Conservation (phyloP, 2,329 filamentous ascomycete genomes). For the Paraconiothyrium sp. region DNA sequence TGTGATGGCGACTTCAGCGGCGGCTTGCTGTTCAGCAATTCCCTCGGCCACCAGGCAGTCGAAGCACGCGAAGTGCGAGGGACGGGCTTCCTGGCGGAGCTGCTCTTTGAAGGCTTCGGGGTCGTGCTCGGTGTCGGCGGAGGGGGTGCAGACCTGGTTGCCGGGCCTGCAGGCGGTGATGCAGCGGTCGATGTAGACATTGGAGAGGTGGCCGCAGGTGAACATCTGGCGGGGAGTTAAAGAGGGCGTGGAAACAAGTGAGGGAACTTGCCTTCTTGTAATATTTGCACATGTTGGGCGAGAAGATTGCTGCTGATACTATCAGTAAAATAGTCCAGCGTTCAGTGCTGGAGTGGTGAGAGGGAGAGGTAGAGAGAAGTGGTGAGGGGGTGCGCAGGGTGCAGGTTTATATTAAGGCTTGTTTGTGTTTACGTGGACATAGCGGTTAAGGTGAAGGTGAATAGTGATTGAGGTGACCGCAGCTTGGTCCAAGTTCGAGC, state of each 20-base stretch:
- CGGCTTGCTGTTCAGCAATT: background rate
- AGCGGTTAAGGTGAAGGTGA: too few relatives aligned
- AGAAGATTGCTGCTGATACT: background rate
- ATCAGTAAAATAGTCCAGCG: too few relatives aligned
- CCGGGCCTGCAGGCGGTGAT: background rate
- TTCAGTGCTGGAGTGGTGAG: background rate
- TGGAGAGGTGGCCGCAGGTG: slow-evolving; percentile 7
- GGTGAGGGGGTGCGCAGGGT: background rate
- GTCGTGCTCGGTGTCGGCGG: background rate
- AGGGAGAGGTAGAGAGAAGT: background rate
- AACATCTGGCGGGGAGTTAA: background rate
- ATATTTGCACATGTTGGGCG: slow-evolving; percentile 10
- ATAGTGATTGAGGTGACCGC: too few relatives aligned
- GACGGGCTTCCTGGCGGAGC: background rate
- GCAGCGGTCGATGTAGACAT: slow-evolving; percentile 3
- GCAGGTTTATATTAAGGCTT: background rate
- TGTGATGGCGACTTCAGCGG: background rate
- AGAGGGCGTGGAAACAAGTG: background rate
- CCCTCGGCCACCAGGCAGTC: background rate
- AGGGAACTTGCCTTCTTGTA: background rate
- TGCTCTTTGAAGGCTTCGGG: background rate
- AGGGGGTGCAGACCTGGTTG: background rate
- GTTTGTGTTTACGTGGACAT: too few relatives aligned
- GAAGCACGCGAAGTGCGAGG: slow-evolving; percentile 2
- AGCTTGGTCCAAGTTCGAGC: too few relatives aligned